Conservation (phyloP, 1,139 yeast genomes). For the Citeromyces siamensis region DNA sequence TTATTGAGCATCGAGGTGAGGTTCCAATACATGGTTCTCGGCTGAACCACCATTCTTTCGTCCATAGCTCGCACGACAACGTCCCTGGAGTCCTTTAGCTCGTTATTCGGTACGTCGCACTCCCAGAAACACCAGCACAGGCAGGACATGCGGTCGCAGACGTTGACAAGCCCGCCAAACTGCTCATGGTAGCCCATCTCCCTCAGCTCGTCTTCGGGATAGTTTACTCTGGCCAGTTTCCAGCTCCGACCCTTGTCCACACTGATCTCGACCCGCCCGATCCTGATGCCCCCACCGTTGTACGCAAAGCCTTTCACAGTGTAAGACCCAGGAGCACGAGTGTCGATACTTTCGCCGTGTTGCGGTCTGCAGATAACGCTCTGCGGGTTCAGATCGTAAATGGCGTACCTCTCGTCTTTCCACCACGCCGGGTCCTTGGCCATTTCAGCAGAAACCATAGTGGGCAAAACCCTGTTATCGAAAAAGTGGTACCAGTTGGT, state of each 20-base stretch:
- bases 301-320: constrained; percentile 20
- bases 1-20: constrained; percentile 23
- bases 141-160: constrained; percentile 18
- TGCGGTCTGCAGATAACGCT: constrained; percentile 19
- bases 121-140: constrained; percentile 24
- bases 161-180: constrained; percentile 21
- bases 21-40: constrained; percentile 24
- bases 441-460: constrained; percentile 20
- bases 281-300: constrained; percentile 21
- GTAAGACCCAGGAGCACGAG: constrained; percentile 9
- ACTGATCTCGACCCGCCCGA: constrained; percentile 21
- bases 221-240: constrained; percentile 17
- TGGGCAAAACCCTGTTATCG: constrained; percentile 22
- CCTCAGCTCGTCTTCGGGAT: constrained; percentile 20
- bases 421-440: constrained; percentile 20
- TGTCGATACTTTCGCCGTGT: constrained; percentile 12
- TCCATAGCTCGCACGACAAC: constrained; percentile 23
- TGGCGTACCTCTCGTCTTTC: constrained; percentile 22
- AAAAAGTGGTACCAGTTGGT: constrained; percentile 21
- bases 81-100: constrained; percentile 14
- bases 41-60: constrained; percentile 20
- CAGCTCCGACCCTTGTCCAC: constrained; percentile 19
- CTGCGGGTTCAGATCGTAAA: constrained; percentile 20
- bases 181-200: constrained; percentile 17
- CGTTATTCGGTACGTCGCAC: constrained; percentile 12